Evolutionary conservation across 148 eudicot species (phyloP), one percentile per base, ranked within the genome.

Genomic region (Fagopyrum tataricum): DNA sequence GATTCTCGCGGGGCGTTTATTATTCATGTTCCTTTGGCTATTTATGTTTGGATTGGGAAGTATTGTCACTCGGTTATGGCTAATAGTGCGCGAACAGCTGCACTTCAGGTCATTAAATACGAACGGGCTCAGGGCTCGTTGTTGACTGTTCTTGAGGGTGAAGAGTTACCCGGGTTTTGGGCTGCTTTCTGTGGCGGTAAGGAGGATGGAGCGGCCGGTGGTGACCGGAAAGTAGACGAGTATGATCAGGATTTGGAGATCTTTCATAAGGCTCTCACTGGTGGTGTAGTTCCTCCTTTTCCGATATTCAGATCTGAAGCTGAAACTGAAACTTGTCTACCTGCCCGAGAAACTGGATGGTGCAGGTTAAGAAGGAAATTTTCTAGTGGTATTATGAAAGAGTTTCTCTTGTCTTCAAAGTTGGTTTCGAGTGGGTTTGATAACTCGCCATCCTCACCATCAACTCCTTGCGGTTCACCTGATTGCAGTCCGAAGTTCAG

Each of bases 1-100:
- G 99, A 96, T 76, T 96, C 99, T 41, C 88, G 99, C 37, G 99
- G 99, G 72, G 96, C 99, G 1, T 96, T 96, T 49, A 75, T 96
- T 69, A 61, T 96, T 48, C 96, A 90, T 73, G 85, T 89, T 70
- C 97, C 99, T 78, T 79, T 91, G 26, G 89, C 91, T 11, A 80
- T 96, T 26, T 92, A 87, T 82, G 82, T 90, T 41, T 96, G 99
- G 99, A 77, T 87, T 15, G 99, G 99, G 70, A 88, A 85, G 81
- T 42, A 79, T 40, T 96, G 96, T 73, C 77, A 78, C 48, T 52
- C 85, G 0, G 77, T 71, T 58, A 96, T 96, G 94, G 87, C 86
- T 26, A 86, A 86, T 39, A 85, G 75, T 73, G 97, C 97, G 6
- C 81, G 46, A 68, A 75, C 80, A 64, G 96, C 96, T 72, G 96